Conservation (phyloP, 1,139 yeast species). For the Hyphopichia khmerensis region DNA sequence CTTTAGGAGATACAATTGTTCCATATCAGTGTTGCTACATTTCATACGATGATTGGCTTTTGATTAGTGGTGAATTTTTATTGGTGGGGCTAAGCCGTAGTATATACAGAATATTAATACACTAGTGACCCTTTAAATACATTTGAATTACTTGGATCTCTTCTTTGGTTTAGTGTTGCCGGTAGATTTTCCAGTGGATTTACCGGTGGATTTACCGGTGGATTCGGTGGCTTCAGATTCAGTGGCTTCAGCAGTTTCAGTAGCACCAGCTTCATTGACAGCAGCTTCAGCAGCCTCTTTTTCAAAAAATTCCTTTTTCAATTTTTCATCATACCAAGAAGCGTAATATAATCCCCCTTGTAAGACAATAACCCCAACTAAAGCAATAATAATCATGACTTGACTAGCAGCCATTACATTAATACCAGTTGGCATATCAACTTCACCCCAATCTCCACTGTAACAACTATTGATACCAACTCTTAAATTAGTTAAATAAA, state of each 20-base stretch:
- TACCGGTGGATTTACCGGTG: conserved; percentile 10
- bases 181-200: conserved; percentile 10
- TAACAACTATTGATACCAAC: conserved; percentile 74
- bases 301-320: conserved; percentile 51
- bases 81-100: too few relatives aligned
- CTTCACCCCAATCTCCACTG: conserved; percentile 89
- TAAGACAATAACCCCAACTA: conserved; percentile 75
- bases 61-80: too few relatives aligned
- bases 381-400: conserved; percentile 67
- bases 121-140: not conserved
- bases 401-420: conserved; percentile 91
- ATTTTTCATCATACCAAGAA: conserved; percentile 63
- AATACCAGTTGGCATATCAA: conserved; percentile 79
- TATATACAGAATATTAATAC: too few relatives aligned
- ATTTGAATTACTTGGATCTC: conserved; percentile 10
- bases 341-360: conserved; percentile 93
- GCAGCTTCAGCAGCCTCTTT: conserved; percentile 33
- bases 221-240: conserved; percentile 16
- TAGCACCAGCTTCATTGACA: conserved; percentile 11
- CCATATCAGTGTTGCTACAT: too few relatives aligned
- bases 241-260: conserved; percentile 8
- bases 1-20: too few relatives aligned
- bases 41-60: too few relatives aligned
- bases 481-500: conserved; percentile 83
- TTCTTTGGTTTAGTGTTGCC: conserved; percentile 14